A percentile compares a stretch with the other conserved stretches of the same genome.
These are phyloP conservation scores for Caloboletus inedulis DNA, from an alignment of 1,284 basidiomycete species.

Conservation along the genomic window DNA sequence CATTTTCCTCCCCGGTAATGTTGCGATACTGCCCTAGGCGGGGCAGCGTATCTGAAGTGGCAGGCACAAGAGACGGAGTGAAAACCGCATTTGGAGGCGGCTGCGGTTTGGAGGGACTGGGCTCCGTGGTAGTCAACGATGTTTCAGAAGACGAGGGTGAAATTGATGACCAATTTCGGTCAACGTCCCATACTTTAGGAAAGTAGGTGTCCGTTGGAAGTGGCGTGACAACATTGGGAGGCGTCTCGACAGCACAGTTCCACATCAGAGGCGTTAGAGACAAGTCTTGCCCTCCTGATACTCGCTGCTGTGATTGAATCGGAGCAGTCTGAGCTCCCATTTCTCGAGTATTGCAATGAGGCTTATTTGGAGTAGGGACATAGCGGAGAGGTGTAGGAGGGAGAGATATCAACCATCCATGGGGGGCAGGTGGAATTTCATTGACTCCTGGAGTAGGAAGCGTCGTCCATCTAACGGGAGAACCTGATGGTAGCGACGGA, in stretches of 20 bases:
- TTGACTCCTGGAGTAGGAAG: slow-evolving; percentile 57
- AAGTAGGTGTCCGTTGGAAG: slow-evolving; percentile 67
- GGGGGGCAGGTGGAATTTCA: slow-evolving; percentile 46
- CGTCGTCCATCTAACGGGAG: slow-evolving; percentile 37
- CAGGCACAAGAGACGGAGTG: slow-evolving; percentile 50
- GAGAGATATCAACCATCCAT: slow-evolving; percentile 32
- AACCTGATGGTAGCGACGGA: slow-evolving; percentile 19
- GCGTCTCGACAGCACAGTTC: slow-evolving; percentile 70
- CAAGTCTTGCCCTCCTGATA: slow-evolving; percentile 34
- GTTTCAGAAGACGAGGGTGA: slow-evolving; percentile 28
- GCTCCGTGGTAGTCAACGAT: slow-evolving; percentile 25
- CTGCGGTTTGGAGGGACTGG: slow-evolving; percentile 28
- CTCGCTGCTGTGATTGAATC: not conserved
- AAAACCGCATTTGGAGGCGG: slow-evolving; percentile 51
- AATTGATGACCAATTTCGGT: slow-evolving; percentile 30
- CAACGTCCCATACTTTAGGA: slow-evolving; percentile 69
- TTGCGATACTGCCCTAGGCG: slow-evolving; percentile 62
- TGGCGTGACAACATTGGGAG: slow-evolving; percentile 56
- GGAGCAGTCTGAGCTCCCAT: slow-evolving; percentile 20
- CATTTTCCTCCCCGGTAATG: slow-evolving; percentile 44
- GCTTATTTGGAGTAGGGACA: slow-evolving; percentile 15
- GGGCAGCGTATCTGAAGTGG: slow-evolving; percentile 59
- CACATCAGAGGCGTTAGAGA: slow-evolving; percentile 67
- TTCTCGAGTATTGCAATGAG: slow-evolving; percentile 19
- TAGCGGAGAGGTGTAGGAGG: slow-evolving; percentile 30